Evolutionary conservation across 169 alveolate genomes (phyloP), one percentile per base, ranked within the genome.

Genomic region (Eimeria necatrix): DNA sequence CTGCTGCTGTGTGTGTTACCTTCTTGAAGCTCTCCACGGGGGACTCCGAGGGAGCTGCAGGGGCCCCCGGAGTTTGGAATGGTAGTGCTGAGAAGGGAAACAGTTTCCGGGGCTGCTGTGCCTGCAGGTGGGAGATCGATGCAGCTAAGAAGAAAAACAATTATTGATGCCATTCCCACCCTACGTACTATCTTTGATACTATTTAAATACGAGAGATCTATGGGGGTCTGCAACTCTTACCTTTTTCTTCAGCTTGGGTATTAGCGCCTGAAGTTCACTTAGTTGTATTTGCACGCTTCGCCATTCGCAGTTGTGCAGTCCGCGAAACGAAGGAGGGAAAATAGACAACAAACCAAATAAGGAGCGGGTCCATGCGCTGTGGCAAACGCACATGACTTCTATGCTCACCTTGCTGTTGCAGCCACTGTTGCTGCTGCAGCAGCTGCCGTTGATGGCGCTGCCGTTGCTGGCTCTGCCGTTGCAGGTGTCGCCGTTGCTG

Each of bases 301-400:
- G 10, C 84, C 84, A 73, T 24, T 32, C 84, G 84, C 84, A 73
- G 53, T 73, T 73, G 22, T 22, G 84, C 20, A 73, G 22, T 5
- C 32, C 84, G 4, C 84, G 49, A 16, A 6, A 12, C n/a, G 16
- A 12, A 22, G 84, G 84, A 22, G 84, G 16, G 24, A 10, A 73
- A 5, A 73, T 2, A 22, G 53, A 41, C 53, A 73, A 32, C 49
- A 73, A 41, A 12, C 32, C 49, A 22, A 73, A 41, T 18, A 22
- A 73, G 22, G 3, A n/a, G 18, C 84, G 16, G 20, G 24, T 7
- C 84, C 84, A 73, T 9, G 84, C 84, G 84, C 84, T 73, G 53
- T 73, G 84, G 32, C 32, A 7, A 0, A 73, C 53, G n/a, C 49
- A 22, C 7, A 73, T 8, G 16, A 73, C 56, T 20, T 73, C 56